Evolutionary conservation across 1,284 basidiomycete genomes (phyloP), one percentile per base, ranked within the genome.

Genomic region (Mixia osmundae): DNA sequence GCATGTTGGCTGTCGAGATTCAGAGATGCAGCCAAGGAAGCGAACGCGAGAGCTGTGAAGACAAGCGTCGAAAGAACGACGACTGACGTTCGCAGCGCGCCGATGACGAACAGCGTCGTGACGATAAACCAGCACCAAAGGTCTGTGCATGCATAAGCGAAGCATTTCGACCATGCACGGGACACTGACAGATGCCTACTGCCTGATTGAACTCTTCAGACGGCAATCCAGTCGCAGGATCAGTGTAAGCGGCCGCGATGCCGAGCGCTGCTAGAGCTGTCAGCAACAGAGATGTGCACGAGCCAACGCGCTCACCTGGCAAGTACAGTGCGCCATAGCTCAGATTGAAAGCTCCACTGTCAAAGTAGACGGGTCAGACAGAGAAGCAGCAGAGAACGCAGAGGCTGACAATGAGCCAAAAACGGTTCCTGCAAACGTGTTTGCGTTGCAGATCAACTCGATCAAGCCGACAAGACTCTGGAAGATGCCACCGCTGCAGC

Each of bases 361-460:
- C 20, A 18, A 25, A 29, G 28, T 33, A 42, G 9, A 41, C 35
- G 5, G 34, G 21, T 29, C 34, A 25, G 19, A 5, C 34, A 22
- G 24, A 25, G 15, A 19, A 21, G 21, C 20, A 19, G 18, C 30
- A 37, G 14, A 37, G 18, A 9, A 30, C 31, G 12, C 21, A 30
- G 21, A 11, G 7, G 15, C 6, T n/a, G 21, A 9, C 8, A 18
- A 16, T n/a, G 18, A 11, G 21, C 19, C 15, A 4, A 33, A n/a
- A n/a, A n/a, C n/a, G 27, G 32, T 39, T 16, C 37, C 40, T 15
- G 37, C 40, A 19, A 34, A 42, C 3, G 40, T 42, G 27, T 42
- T 42, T 25, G 37, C 40, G 25, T 21, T n/a, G n/a, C n/a, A n/a
- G 15, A 37, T 22, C 33, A 42, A 39, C 38, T 42, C 41, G 28